These are phyloP conservation scores for Discostella stelligeroides DNA, from an alignment of 108 stramenopile species.

Conservation along the genomic window DNA sequence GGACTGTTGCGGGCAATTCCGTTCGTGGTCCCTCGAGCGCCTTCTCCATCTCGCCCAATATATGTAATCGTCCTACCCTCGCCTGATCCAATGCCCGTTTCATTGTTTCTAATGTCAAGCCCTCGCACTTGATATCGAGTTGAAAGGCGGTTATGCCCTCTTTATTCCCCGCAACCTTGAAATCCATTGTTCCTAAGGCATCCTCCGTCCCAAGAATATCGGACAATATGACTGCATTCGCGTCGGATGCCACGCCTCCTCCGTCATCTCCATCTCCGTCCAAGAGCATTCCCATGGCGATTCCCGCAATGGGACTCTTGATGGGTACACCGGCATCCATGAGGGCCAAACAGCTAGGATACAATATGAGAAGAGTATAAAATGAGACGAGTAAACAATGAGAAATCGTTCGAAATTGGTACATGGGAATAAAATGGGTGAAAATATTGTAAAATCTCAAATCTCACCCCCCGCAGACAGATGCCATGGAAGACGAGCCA, in stretches of 20 bases:
- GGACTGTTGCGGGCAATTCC: slow-evolving; percentile 67
- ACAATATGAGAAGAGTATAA: no score
- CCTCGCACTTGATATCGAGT: slow-evolving; percentile 93
- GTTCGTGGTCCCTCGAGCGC: slow-evolving; percentile 51
- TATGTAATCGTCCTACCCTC: slow-evolving; percentile 69
- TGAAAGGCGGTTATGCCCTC: slow-evolving; percentile 91
- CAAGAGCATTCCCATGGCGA: slow-evolving; percentile 89
- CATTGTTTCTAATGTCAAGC: slow-evolving; percentile 81
- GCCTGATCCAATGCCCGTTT: slow-evolving; percentile 85
- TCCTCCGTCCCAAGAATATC: slow-evolving; percentile 90
- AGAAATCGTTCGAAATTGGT: no score
- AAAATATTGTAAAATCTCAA: background rate
- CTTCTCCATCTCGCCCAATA: slow-evolving; percentile 78
- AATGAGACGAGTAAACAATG: no score
- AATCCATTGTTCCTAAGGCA: slow-evolving; percentile 87
- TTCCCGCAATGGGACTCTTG: slow-evolving; percentile 75
- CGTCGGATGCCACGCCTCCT: slow-evolving; percentile 64
- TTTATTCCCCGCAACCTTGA: slow-evolving; percentile 87
- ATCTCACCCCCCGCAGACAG: slow-evolving; percentile 84
- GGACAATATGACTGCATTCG: slow-evolving; percentile 79
- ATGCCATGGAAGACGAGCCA: slow-evolving; percentile 87
- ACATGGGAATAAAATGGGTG: background rate
- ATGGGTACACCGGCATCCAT: slow-evolving; percentile 96
- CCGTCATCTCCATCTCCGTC: slow-evolving; percentile 51
- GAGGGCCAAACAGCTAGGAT: slow-evolving; percentile 85